Conservation (phyloP, 306 rosid species). For the Fragaria ananassa region DNA sequence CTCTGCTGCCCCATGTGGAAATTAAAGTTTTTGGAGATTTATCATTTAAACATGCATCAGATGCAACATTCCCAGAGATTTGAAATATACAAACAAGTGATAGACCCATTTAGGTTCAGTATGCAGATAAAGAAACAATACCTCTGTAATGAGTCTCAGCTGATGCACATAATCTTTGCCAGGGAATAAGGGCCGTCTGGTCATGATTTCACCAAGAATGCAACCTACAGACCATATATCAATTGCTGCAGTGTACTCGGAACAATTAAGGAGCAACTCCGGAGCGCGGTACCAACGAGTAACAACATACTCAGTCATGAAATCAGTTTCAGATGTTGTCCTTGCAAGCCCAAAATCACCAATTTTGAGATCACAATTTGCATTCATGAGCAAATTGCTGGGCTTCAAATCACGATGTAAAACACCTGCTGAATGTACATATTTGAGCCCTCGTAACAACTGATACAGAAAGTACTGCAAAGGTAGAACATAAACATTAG, state of each 20-base stretch:
- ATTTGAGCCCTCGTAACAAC: conserved; percentile 88
- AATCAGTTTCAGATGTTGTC: conserved; percentile 98
- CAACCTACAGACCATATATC: conserved; percentile 99
- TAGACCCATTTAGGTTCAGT: background rate
- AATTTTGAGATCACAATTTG: conserved; percentile 97
- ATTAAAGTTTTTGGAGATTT: background rate
- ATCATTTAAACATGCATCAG: background rate
- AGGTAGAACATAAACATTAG: conserved; percentile 26
- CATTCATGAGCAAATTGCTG: conserved; percentile 82
- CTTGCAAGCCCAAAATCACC: conserved; percentile 98
- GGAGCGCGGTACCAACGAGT: conserved; percentile 99
- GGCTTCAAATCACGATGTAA: conserved; percentile 98
- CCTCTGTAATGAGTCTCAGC: conserved; percentile 90
- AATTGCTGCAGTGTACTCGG: conserved; percentile 93
- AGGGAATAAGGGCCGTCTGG: conserved; percentile 84
- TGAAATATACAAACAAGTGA: background rate
- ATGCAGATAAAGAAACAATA: conserved; percentile 24
- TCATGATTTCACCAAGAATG: conserved; percentile 89
- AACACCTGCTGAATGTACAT: conserved; percentile 88
- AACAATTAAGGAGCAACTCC: conserved; percentile 87
- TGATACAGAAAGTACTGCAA: conserved; percentile 92
- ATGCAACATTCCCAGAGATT: background rate
- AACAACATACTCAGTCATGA: conserved; percentile 97
- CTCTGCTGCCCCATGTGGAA: background rate
- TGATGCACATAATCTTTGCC: conserved; percentile 97